Percentiles rank a stretch among this genome's conserved stretches.
Conservation (phyloP, 768 basidiomycete genomes). For the Suillus occidentalis region DNA sequence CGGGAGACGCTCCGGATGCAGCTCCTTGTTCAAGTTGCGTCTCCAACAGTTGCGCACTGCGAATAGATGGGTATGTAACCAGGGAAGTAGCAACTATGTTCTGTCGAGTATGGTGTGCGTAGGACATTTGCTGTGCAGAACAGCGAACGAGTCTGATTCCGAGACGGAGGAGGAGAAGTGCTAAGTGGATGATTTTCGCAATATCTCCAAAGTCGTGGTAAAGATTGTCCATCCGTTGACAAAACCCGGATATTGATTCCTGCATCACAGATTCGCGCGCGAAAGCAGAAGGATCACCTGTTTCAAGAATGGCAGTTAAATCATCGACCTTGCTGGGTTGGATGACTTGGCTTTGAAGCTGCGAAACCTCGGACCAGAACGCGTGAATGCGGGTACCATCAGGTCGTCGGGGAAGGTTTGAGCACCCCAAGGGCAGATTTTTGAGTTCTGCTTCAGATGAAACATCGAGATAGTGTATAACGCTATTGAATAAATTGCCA, state of each 20-base stretch:
- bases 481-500: constrained; percentile 55
- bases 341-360: constrained; percentile 67
- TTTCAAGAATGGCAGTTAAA: constrained; percentile 41
- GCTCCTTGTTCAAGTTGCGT: constrained; percentile 20
- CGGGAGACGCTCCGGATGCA: constrained; percentile 33
- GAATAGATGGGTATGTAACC: constrained; percentile 55
- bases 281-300: constrained; percentile 36
- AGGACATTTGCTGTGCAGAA: constrained; percentile 17
- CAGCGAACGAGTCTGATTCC: constrained; percentile 62
- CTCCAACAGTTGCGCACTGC: constrained; percentile 40
- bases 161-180: constrained; percentile 64
- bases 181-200: constrained; percentile 60
- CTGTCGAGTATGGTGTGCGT: constrained; percentile 18
- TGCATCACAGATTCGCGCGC: constrained; percentile 73
- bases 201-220: constrained; percentile 79
- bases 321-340: constrained; percentile 47
- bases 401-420: constrained; percentile 35
- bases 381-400: constrained; percentile 52
- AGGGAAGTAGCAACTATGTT: constrained; percentile 35
- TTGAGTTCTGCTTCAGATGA: constrained; percentile 31
- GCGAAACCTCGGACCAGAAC: constrained; percentile 75
- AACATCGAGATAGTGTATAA: constrained; percentile 45
- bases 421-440: constrained; percentile 24
- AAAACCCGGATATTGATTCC: constrained; percentile 75
- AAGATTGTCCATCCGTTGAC: constrained; percentile 62